phyloP scores from a whole-genome alignment of 352 stramenopile species.

The Globisporangium iwayamae region DNA sequence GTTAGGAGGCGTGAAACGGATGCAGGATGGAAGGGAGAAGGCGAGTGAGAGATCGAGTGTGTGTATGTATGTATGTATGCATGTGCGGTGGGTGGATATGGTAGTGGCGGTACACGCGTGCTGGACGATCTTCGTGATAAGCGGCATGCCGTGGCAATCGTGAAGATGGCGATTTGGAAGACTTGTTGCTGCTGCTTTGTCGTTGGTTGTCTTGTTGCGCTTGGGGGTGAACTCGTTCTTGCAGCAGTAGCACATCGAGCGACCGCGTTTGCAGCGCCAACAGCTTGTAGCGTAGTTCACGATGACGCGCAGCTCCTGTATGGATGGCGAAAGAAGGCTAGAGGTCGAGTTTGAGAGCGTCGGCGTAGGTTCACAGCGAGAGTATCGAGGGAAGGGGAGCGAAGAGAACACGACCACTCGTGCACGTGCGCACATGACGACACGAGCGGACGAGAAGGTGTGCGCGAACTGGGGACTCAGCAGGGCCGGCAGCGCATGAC shows the following conservation, averaged over 20 bases:
- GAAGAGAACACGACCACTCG: too few relatives aligned
- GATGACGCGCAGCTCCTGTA: not conserved
- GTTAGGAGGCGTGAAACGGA: not conserved
- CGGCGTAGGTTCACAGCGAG: too few relatives aligned
- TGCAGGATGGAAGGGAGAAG: not conserved
- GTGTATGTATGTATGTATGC: not conserved
- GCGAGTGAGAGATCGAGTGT: not conserved
- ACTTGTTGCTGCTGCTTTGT: slow-evolving; percentile 9
- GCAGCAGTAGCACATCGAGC: slow-evolving; percentile 24
- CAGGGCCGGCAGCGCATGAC: too few relatives aligned
- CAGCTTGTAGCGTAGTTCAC: slow-evolving; percentile 29
- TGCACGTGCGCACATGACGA: too few relatives aligned
- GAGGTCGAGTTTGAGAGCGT: too few relatives aligned
- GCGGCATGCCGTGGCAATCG: slow-evolving; percentile 24
- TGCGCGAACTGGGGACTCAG: too few relatives aligned
- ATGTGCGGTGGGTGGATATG: too few relatives aligned
- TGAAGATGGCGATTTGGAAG: slow-evolving; percentile 17
- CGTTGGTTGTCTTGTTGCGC: not conserved
- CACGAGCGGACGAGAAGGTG: too few relatives aligned
- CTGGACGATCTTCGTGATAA: slow-evolving; percentile 20
- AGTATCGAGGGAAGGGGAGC: too few relatives aligned
- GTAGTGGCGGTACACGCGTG: slow-evolving; percentile 27
- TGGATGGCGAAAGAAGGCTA: not conserved
- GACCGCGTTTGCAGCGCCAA: slow-evolving; percentile 28
- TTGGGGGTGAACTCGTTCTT: slow-evolving; percentile 34